Evolutionary conservation across 2,329 filamentous ascomycete genomes (phyloP), one percentile per base, ranked within the genome.

Genomic region (Ophiostoma quercus): DNA sequence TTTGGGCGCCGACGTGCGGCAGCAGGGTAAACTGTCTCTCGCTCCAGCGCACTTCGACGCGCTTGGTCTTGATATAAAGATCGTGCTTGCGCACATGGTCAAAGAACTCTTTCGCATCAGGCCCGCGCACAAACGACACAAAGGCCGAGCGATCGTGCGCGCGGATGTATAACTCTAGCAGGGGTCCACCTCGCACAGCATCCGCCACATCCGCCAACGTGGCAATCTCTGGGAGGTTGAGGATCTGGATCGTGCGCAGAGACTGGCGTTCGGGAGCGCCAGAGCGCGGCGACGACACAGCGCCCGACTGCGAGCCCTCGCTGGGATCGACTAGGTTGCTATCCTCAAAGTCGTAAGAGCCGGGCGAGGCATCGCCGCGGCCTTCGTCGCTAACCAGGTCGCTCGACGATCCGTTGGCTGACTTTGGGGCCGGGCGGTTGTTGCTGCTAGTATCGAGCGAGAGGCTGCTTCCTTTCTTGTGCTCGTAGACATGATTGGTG

Each of bases 111-210:
- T 80, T 78, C n/a, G 89, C 89, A 70, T 87, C 84, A 25, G 83
- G 80, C 43, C 85, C 85, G 67, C 88, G 82, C 7, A 92, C 81
- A 76, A 95, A 95, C 0, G 92, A 91, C 1, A 95, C 82, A 60
- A 83, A 85, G 3, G 87, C 90, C 63, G 80, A 81, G 41, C 84
- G 84, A 68, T 92, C 88, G 60, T 84, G 78, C 9, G 74, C 76
- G 41, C 87, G 85, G 66, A 93, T 74, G 74, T 85, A 89, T 57
- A 94, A 80, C 73, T 92, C 90, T 12, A 94, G 78, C 12, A 96
- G 74, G 73, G 85, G 82, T 1, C 92, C 92, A 32, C 92, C 92
- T 71, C 89, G 87, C 68, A 95, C 79, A 12, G 84, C 83, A 29
- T 83, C 82, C 2, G 85, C 83, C 71, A 95, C 80, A 72, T 95